Conservation (phyloP, 805 yeast species). For the Lachancea kluyveri region DNA sequence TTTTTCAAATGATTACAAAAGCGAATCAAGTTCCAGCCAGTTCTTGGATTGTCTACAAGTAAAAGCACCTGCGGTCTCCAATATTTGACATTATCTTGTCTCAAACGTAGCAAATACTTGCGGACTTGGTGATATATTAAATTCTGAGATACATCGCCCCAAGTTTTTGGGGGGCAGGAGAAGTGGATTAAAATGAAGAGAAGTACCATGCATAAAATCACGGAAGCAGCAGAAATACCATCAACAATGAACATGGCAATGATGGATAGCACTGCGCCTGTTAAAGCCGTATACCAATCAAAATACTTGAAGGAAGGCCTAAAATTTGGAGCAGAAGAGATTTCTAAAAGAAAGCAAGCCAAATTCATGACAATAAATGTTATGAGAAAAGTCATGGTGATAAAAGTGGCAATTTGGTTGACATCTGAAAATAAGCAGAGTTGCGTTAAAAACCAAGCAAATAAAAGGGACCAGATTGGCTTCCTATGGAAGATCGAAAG, state of each 20-base stretch:
- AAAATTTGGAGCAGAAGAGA: constrained; percentile 97
- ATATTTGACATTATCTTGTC: constrained; percentile 91
- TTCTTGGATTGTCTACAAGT: constrained; percentile 85
- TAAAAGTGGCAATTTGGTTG: constrained; percentile 88
- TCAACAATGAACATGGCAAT: constrained; percentile 93
- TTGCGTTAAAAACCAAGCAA: constrained; percentile 82
- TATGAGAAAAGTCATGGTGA: constrained; percentile 96
- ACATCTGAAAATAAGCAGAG: constrained; percentile 82
- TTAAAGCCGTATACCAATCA: constrained; percentile 70
- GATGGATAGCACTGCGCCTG: constrained; percentile 65
- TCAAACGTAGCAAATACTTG: constrained; percentile 68
- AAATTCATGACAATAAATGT: constrained; percentile 91
- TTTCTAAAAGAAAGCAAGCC: constrained; percentile 82
- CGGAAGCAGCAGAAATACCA: constrained; percentile 77
- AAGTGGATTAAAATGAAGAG: constrained; percentile 80
- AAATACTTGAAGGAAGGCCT: constrained; percentile 92
- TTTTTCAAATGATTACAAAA: constrained; percentile 93
- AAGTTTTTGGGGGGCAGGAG: constrained; percentile 87
- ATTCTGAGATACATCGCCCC: constrained; percentile 98
- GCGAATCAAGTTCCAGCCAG: constrained; percentile 84
- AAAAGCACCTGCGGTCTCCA: constrained; percentile 96
- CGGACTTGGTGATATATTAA: constrained; percentile 95
- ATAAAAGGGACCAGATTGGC: constrained; percentile 58
- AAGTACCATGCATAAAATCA: constrained; percentile 57
- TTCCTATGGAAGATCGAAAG: constrained; percentile 55